Conservation (phyloP, 768 basidiomycete species). For the Polyporus arcularius region DNA sequence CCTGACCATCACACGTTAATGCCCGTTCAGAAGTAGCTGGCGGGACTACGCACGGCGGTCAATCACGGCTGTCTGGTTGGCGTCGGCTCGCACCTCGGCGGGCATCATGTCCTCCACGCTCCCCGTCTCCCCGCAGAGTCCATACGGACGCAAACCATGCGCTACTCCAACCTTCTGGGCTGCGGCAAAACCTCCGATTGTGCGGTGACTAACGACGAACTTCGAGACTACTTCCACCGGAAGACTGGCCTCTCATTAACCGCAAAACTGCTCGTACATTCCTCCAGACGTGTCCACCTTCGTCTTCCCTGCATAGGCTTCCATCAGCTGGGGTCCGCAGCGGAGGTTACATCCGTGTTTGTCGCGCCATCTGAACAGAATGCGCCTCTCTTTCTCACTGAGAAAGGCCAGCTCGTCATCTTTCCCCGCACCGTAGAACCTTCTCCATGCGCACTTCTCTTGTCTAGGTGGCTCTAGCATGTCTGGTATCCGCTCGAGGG, state of each 20-base stretch:
- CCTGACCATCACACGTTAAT: too few relatives aligned
- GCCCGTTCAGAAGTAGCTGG: too few relatives aligned
- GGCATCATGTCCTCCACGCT: not conserved
- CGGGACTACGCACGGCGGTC: too few relatives aligned
- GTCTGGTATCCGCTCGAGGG: slow-evolving; percentile 3
- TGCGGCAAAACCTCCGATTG: too few relatives aligned
- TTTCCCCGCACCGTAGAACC: not conserved
- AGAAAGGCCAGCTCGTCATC: not conserved
- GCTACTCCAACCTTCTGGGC: too few relatives aligned
- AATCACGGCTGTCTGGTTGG: too few relatives aligned
- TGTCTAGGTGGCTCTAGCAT: slow-evolving; percentile 16
- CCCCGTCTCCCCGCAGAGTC: too few relatives aligned
- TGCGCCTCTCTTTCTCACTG: slow-evolving; percentile 11
- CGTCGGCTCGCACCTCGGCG: not conserved
- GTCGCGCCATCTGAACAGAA: slow-evolving; percentile 13
- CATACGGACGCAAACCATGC: not conserved
- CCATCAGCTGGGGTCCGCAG: slow-evolving; percentile 14
- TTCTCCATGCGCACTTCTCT: slow-evolving; percentile 6
- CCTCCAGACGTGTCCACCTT: slow-evolving; percentile 4
- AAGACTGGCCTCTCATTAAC: slow-evolving; percentile 6
- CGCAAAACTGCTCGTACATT: slow-evolving; percentile 12
- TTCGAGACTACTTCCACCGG: slow-evolving; percentile 6
- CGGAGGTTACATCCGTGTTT: slow-evolving; percentile 8
- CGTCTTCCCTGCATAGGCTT: slow-evolving; percentile 5
- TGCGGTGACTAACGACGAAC: too few relatives aligned